These are phyloP conservation scores for Dactylella cylindrospora DNA, from an alignment of 2,329 filamentous ascomycete species.

Conservation along the genomic window DNA sequence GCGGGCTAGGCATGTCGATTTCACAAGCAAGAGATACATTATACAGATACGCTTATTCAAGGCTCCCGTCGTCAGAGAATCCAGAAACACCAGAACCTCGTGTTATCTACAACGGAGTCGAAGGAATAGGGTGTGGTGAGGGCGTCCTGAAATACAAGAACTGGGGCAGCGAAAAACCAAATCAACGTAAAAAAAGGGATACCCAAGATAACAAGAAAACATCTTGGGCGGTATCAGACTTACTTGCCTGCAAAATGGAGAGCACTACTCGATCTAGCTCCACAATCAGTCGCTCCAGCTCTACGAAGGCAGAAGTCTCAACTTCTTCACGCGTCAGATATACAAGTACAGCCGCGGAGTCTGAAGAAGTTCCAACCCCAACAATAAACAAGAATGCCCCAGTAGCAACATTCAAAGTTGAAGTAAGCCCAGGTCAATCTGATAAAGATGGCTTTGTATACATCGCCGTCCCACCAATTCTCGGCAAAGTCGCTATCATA, in stretches of 20 bases:
- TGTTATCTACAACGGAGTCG: constrained; percentile 16
- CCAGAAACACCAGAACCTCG: background rate
- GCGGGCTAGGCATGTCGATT: constrained; percentile 21
- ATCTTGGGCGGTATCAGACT: too few relatives aligned
- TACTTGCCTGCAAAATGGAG: background rate
- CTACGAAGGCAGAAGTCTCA: background rate
- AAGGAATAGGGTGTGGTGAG: constrained; percentile 1
- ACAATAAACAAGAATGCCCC: too few relatives aligned
- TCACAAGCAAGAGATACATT: constrained; percentile 1
- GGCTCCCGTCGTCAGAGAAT: background rate
- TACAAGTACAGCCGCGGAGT: too few relatives aligned
- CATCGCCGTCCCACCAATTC: too few relatives aligned
- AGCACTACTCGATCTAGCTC: background rate
- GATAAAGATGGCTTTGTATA: too few relatives aligned
- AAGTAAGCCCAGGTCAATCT: too few relatives aligned
- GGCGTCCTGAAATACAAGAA: constrained; percentile 2
- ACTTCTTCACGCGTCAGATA: background rate
- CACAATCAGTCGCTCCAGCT: background rate
- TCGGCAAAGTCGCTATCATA: too few relatives aligned
- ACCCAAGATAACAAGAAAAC: too few relatives aligned
- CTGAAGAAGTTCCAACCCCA: too few relatives aligned
- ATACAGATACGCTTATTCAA: constrained; percentile 16
- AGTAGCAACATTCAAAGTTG: too few relatives aligned
- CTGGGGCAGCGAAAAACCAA: background rate
- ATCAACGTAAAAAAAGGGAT: too few relatives aligned